Percentiles rank a stretch among this genome's conserved stretches.
Conservation (phyloP, 768 basidiomycete genomes). For the Crucibulum laeve region DNA sequence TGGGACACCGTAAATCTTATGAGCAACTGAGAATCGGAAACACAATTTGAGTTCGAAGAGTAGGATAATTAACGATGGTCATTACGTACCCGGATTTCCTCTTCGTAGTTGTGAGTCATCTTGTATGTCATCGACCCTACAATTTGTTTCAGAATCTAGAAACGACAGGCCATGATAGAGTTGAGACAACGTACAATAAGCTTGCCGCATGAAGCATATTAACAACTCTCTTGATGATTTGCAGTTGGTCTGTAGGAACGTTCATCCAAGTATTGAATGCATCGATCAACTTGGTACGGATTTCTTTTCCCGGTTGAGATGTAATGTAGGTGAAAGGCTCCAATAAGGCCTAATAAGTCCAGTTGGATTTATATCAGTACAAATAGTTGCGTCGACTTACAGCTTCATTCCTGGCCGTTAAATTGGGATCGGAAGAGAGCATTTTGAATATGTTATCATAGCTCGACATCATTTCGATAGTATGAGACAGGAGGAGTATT, state of each 20-base stretch:
- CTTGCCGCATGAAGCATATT: conserved; percentile 87
- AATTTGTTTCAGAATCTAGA: neutral
- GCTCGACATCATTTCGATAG: too few species aligned
- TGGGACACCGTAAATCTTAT: conserved; percentile 89
- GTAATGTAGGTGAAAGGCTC: conserved; percentile 81
- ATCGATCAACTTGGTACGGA: conserved; percentile 71
- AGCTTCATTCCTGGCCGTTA: too few species aligned
- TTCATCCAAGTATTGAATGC: conserved; percentile 87
- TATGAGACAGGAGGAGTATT: too few species aligned
- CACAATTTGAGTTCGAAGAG: neutral
- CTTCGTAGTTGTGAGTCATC: conserved; percentile 78
- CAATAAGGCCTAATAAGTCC: conserved; percentile 52
- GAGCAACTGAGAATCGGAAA: conserved; percentile 49
- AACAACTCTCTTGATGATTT: conserved; percentile 66
- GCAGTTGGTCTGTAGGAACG: conserved; percentile 62
- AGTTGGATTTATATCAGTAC: too few species aligned
- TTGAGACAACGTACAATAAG: conserved; percentile 55
- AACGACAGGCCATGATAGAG: neutral
- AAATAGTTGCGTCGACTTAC: too few species aligned
- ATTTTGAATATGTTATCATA: too few species aligned
- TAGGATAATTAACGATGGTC: neutral
- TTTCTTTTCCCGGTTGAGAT: conserved; percentile 81
- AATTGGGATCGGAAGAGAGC: too few species aligned
- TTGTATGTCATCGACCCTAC: conserved; percentile 85
- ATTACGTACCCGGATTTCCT: conserved; percentile 62